phyloP scores from a whole-genome alignment of 306 rosid genomes.

The Ziziphus jujuba region DNA sequence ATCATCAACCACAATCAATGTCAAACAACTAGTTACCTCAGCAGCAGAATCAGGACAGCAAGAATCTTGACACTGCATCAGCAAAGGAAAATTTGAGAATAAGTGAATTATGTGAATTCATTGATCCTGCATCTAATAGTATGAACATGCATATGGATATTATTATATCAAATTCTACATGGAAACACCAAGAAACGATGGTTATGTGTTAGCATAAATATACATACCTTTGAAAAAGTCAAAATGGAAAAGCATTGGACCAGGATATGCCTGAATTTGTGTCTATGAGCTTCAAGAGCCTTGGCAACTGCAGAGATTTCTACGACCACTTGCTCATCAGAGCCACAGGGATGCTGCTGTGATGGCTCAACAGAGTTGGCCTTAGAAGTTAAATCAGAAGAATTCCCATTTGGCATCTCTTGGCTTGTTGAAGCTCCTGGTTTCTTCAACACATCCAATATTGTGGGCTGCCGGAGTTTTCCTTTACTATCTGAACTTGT shows the following conservation, averaged over 20 bases:
- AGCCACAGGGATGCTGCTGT: conserved; percentile 16
- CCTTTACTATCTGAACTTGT: conserved; percentile 18
- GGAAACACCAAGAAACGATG: background rate
- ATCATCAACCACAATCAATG: background rate
- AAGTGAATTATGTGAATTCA: conserved; percentile 2
- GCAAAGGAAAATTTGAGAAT: conserved; percentile 6
- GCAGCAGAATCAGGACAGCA: conserved; percentile 37
- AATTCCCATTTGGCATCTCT: conserved; percentile 29
- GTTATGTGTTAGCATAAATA: background rate
- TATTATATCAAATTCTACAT: background rate
- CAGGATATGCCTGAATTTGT: conserved; percentile 39
- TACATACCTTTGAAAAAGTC: conserved; percentile 33
- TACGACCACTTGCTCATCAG: conserved; percentile 8
- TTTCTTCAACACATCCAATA: conserved; percentile 32
- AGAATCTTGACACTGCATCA: conserved; percentile 32
- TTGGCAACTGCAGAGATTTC: conserved; percentile 33
- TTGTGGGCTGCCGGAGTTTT: conserved; percentile 34
- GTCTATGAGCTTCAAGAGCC: conserved; percentile 36
- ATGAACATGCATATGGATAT: conserved; percentile 6
- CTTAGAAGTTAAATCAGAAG: conserved; percentile 19
- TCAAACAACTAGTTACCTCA: conserved; percentile 31
- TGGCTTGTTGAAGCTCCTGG: conserved; percentile 33
- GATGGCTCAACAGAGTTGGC: conserved; percentile 24
- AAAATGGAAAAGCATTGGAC: conserved; percentile 33
- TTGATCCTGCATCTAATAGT: conserved; percentile 3